Base-by-base conservation (phyloP, 2,329 filamentous ascomycete genomes). In the Dothideomycetidae sp. region DNA sequence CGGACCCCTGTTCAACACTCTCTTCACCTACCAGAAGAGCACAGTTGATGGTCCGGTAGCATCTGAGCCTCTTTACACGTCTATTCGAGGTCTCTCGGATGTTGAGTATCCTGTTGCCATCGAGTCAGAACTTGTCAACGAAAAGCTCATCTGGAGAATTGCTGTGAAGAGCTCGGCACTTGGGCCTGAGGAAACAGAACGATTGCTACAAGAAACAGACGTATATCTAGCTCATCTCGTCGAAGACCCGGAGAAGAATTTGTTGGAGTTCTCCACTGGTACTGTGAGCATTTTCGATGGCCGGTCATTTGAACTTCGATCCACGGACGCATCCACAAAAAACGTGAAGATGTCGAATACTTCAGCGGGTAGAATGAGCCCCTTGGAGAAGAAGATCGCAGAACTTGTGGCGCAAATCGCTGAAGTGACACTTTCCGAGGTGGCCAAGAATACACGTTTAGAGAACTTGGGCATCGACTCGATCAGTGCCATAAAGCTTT, bases 381-480 rank as follows among this genome's bases (percentile, higher is more conserved):
- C 11, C 59, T 50, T 54, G 1, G 58, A 62, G 42, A 44, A 41
- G 2, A 51, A 49, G 5, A 65, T 75, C 33, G 60, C 62, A 29
- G 48, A 61, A 23, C 59, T 65, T 3, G 53, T 75, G 7, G 60
- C 67, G 5, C 46, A 58, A 18, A 64, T 86, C 1, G 81, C 84
- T 0, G 71, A 69, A 11, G 57, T 79, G 0, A 62, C 75, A 0
- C 56, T 64, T 12, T 51, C 63, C 0, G 63, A 72, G 2, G 80
- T 93, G 36, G 56, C 60, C 2, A 67, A 66, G 39, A 62, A 66
- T 1, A 70, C 75, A 35, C 82, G 70, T 0, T 70, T 93, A 10
- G 93, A 90, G 55, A 77, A 90, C 44, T 67, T 94, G 2, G 86
- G 86, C 0, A 71, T 94, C 1, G 86, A 94, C 53, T 94, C 86